Evolutionary conservation across 108 stramenopile species (phyloP).

Genomic region (Schizochytrium sp.): DNA sequence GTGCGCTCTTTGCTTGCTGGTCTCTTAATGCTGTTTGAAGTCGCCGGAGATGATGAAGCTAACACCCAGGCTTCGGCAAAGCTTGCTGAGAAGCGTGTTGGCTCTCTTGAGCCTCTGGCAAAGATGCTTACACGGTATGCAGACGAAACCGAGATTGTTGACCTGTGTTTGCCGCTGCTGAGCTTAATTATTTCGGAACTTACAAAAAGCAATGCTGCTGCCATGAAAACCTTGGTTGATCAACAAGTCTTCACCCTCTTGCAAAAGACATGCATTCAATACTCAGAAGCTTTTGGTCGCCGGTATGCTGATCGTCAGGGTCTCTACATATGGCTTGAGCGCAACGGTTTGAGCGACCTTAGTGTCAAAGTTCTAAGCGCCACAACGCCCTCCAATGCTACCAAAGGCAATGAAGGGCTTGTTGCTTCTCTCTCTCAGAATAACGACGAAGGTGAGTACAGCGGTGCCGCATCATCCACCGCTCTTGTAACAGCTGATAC

Average conservation of each 20-base stretch:
- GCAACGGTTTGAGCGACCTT: slow-evolving; percentile 54
- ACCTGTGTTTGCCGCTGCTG: slow-evolving; percentile 38
- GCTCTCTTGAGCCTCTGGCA: not conserved
- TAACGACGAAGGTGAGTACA: not conserved
- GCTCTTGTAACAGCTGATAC: not conserved
- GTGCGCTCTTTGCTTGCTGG: slow-evolving; percentile 31
- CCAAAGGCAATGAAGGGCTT: not conserved
- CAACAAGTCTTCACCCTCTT: not conserved
- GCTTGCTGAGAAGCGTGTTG: not conserved
- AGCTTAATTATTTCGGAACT: not conserved
- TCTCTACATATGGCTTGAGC: slow-evolving; percentile 48
- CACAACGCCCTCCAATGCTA: not conserved
- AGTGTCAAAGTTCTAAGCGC: slow-evolving; percentile 47
- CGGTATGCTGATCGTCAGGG: slow-evolving; percentile 41
- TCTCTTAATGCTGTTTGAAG: slow-evolving; percentile 52
- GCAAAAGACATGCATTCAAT: not conserved
- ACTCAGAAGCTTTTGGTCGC: slow-evolving; percentile 18
- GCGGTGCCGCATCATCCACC: not conserved
- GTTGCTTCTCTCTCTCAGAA: not conserved
- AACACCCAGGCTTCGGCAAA: too few species aligned
- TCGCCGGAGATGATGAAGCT: slow-evolving; percentile 15
- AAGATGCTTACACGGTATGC: slow-evolving; percentile 6
- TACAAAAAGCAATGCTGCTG: not conserved
- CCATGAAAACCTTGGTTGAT: not conserved
- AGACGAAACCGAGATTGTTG: slow-evolving; percentile 30